Conservation (phyloP, 768 basidiomycete genomes). For the Russula olivacea region DNA sequence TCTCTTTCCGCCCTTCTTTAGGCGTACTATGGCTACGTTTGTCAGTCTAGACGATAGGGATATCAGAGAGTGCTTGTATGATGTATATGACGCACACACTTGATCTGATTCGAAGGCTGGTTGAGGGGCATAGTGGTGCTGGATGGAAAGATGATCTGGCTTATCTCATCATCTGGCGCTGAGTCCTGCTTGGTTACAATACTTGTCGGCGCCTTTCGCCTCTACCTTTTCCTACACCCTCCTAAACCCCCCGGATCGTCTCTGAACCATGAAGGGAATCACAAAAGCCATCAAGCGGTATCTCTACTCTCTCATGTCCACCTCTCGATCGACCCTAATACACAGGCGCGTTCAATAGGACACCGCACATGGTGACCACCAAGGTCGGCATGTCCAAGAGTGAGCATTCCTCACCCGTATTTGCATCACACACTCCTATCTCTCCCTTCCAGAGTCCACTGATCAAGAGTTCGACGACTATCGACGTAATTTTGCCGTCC, state of each 20-base stretch:
- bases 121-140: slow-evolving; percentile 49
- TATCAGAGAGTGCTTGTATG: not conserved
- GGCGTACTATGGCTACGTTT: slow-evolving; percentile 91
- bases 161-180: slow-evolving; percentile 4
- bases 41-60: slow-evolving; percentile 58
- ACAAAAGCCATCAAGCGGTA: slow-evolving; percentile 75
- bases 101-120: slow-evolving; percentile 78
- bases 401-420: slow-evolving; percentile 32
- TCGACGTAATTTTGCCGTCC: slow-evolving; percentile 62
- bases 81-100: slow-evolving; percentile 2
- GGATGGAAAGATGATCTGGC: slow-evolving; percentile 2
- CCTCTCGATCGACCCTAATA: not conserved
- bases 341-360: slow-evolving; percentile 42
- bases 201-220: too few species aligned
- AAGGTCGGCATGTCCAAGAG: slow-evolving; percentile 93
- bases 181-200: too few species aligned
- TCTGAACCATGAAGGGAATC: slow-evolving; percentile 57
- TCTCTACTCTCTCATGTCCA: slow-evolving; percentile 16
- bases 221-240: not conserved
- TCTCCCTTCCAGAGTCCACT: slow-evolving; percentile 48
- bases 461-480: slow-evolving; percentile 92
- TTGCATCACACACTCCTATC: not conserved
- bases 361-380: slow-evolving; percentile 83
- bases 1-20: slow-evolving; percentile 96
- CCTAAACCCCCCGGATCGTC: not conserved